These are phyloP conservation scores for Termitomyces sp. DNA, from an alignment of 768 basidiomycete genomes.

Conservation along the genomic window DNA sequence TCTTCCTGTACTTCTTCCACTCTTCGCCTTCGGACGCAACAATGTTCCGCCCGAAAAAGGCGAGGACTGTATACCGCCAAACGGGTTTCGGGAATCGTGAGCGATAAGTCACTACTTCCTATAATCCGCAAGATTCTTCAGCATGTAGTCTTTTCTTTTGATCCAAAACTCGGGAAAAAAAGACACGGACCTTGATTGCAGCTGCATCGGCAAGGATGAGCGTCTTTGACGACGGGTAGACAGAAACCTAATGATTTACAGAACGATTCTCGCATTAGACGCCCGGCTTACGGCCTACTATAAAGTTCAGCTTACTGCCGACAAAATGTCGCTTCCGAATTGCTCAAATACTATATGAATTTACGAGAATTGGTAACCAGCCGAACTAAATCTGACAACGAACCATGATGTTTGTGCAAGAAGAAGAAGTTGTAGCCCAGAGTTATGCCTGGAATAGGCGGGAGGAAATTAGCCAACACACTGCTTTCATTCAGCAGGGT, in stretches of 20 bases:
- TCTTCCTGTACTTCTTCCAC: slow-evolving; percentile 63
- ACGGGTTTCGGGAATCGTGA: slow-evolving; percentile 55
- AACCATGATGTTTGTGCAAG: slow-evolving; percentile 26
- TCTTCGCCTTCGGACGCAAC: slow-evolving; percentile 59
- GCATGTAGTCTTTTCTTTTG: too few species aligned
- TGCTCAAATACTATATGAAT: slow-evolving; percentile 23
- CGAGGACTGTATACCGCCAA: slow-evolving; percentile 36
- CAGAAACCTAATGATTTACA: slow-evolving; percentile 16
- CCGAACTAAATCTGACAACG: neutral
- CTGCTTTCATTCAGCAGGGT: slow-evolving; percentile 20
- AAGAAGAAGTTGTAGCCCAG: slow-evolving; percentile 26
- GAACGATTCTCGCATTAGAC: neutral
- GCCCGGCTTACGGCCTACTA: neutral
- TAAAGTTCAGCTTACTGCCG: slow-evolving; percentile 21
- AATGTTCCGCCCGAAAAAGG: slow-evolving; percentile 56
- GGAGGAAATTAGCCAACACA: slow-evolving; percentile 21
- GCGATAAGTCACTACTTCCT: slow-evolving; percentile 48
- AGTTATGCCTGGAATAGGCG: slow-evolving; percentile 24
- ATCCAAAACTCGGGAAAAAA: neutral
- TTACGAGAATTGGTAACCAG: neutral
- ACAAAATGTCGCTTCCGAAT: slow-evolving; percentile 31
- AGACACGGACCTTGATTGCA: slow-evolving; percentile 32
- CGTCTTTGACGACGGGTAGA: slow-evolving; percentile 19
- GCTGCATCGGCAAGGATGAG: slow-evolving; percentile 33
- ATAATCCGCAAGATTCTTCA: neutral